Percentiles rank a stretch among this genome's conserved stretches.
These are phyloP conservation scores for Debaryomyces udenii DNA, from an alignment of 1,139 yeast genomes.

Conservation along the genomic window DNA sequence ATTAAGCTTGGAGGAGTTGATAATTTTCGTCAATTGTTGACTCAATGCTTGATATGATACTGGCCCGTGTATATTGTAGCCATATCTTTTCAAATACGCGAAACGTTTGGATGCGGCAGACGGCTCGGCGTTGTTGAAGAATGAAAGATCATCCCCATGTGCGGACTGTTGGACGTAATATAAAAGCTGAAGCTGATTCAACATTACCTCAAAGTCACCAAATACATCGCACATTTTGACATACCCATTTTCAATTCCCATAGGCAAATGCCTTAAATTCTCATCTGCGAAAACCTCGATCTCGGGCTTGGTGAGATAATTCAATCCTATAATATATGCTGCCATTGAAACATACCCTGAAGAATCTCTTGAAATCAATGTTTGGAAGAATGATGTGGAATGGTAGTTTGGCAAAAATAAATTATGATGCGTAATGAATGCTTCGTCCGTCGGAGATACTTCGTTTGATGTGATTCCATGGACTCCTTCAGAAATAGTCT, in stretches of 20 bases:
- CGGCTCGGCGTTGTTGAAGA: not conserved
- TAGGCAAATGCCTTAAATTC: conserved; percentile 15
- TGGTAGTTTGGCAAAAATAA: conserved; percentile 38
- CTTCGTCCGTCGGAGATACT: conserved; percentile 25
- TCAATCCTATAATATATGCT: conserved; percentile 37
- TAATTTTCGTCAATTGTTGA: conserved; percentile 21
- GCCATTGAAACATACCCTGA: conserved; percentile 38
- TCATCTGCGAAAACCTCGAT: conserved; percentile 15
- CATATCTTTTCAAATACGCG: conserved; percentile 34
- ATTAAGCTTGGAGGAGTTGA: conserved; percentile 18
- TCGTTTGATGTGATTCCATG: not conserved
- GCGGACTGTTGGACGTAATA: conserved; percentile 23
- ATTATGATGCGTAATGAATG: conserved; percentile 41
- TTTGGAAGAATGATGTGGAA: conserved; percentile 38
- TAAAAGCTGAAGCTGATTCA: conserved; percentile 46
- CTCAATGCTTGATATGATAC: conserved; percentile 19
- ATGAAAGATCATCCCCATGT: not conserved
- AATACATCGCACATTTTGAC: conserved; percentile 28
- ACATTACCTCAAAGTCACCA: conserved; percentile 27
- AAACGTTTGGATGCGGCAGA: conserved; percentile 14
- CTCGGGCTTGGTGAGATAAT: conserved; percentile 26
- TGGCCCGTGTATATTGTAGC: conserved; percentile 43
- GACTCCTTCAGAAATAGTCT: conserved; percentile 10
- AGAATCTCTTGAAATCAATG: conserved; percentile 39
- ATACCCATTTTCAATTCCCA: conserved; percentile 36